Evolutionary conservation across 2,329 filamentous ascomycete species (phyloP), one percentile per base, ranked within the genome.

Genomic region (Neodidymelliopsis sp.): DNA sequence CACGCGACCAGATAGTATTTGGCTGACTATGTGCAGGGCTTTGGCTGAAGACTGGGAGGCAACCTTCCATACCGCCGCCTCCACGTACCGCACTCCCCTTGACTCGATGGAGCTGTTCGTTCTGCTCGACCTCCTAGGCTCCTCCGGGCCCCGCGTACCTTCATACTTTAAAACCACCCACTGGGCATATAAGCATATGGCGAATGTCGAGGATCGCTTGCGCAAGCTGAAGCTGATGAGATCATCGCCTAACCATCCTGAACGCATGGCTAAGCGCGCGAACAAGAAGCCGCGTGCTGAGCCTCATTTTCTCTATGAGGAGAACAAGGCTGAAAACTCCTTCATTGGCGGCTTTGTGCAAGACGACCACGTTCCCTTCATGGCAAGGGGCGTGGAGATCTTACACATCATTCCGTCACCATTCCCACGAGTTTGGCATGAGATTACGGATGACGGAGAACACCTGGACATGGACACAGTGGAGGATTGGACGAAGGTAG

Each of bases 321-420:
- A 75, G 0, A 74, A 81, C n/a, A 92, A 90, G 65, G 66, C 71
- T 22, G 57, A 76, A 1, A 45, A 71, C 76, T 31, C 77, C 24
- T 81, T 89, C 63, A 74, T 68, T 70, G 49, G 79, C 73, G 36
- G 84, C 73, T 59, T 75, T 39, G 84, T 96, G n/a, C 80, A 87
- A 62, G 94, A 99, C 69, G 94, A 99, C 65, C 94, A 99, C 68
- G 75, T 97, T 5, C 94, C 94, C 0, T 99, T 99, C 67, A 85
- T 97, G 82, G 79, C 79, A 27, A 84, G 91, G 18, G 94, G 94
- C 2, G 93, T 99, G 0, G 88, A 96, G 23, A 82, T 97, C n/a
- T 72, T 99, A 42, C 94, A 99, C 72, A 74, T 99, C 23, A 97
- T 99, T 48, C 91, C 93, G 0, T 80, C 79, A 1, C 87, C 88